A percentile compares a stretch with the other conserved stretches of the same genome.
These are phyloP conservation scores for Pseudogymnoascus sp. DNA, from an alignment of 2,329 filamentous ascomycete genomes.

Conservation along the genomic window DNA sequence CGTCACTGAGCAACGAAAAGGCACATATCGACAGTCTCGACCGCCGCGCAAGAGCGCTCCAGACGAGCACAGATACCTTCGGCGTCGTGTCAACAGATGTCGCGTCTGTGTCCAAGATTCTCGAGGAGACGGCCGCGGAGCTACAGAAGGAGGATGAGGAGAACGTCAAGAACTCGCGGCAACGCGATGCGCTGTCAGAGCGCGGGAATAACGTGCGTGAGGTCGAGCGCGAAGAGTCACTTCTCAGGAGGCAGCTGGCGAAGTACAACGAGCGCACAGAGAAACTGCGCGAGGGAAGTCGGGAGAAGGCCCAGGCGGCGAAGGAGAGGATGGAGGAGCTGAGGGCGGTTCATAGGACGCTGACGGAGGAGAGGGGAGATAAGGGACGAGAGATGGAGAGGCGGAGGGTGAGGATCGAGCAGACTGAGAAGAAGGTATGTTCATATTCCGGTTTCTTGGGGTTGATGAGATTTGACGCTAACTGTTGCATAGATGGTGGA, in stretches of 20 bases:
- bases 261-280: conserved; percentile 85
- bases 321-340: conserved; percentile 88
- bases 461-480: conserved; percentile 20
- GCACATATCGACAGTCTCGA: conserved; percentile 81
- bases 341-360: conserved; percentile 64
- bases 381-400: conserved; percentile 90
- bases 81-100: conserved; percentile 77
- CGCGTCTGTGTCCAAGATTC: conserved; percentile 74
- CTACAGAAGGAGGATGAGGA: conserved; percentile 88
- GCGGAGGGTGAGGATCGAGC: conserved; percentile 85
- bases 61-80: conserved; percentile 89
- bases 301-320: conserved; percentile 71
- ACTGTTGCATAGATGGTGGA: conserved; percentile 70
- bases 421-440: conserved; percentile 93
- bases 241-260: conserved; percentile 73
- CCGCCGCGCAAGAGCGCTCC: conserved; percentile 75
- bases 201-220: conserved; percentile 83
- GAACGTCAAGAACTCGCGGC: conserved; percentile 66
- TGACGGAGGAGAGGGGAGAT: conserved; percentile 76
- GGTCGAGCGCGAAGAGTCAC: conserved; percentile 77
- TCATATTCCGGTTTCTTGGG: conserved; percentile 7
- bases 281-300: conserved; percentile 69
- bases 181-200: conserved; percentile 80
- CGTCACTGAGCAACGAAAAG: conserved; percentile 70
- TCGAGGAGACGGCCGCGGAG: conserved; percentile 81